A percentile compares a stretch with the other conserved stretches of the same genome.
Evolutionary conservation across 805 yeast species (phyloP).

Genomic region (Teunomyces stri): DNA sequence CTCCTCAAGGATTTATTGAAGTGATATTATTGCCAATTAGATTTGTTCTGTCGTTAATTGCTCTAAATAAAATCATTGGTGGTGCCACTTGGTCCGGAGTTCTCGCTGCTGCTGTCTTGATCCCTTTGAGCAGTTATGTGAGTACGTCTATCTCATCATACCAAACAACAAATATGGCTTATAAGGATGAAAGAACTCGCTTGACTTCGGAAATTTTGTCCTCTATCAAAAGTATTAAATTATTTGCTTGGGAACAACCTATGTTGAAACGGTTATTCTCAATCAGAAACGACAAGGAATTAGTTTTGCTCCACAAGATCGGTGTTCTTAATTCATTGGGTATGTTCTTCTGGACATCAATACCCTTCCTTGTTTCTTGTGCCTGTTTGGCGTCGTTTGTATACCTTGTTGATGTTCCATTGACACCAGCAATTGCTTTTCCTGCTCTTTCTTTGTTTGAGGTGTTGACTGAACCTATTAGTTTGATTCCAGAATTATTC

Average conservation of each 20-base stretch:
- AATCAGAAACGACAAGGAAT: constrained; percentile 58
- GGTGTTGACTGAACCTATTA: constrained; percentile 55
- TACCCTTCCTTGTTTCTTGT: constrained; percentile 64
- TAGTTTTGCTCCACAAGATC: constrained; percentile 48
- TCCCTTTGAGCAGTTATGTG: constrained; percentile 54
- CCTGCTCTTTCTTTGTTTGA: constrained; percentile 65
- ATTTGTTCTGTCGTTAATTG: constrained; percentile 49
- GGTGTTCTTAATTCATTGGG: constrained; percentile 44
- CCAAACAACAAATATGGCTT: constrained; percentile 44
- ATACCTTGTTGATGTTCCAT: constrained; percentile 39
- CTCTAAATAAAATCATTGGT: constrained; percentile 57
- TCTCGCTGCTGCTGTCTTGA: constrained; percentile 49
- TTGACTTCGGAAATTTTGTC: constrained; percentile 58
- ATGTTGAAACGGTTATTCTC: constrained; percentile 51
- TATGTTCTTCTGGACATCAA: constrained; percentile 59
- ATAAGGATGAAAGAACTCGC: constrained; percentile 59
- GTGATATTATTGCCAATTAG: constrained; percentile 59
- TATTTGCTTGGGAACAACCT: constrained; percentile 70
- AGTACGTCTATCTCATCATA: constrained; percentile 40
- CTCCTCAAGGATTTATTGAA: constrained; percentile 51
- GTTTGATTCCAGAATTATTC: constrained; percentile 55
- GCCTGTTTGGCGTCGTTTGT: constrained; percentile 58
- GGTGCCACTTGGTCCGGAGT: constrained; percentile 59
- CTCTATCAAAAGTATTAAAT: constrained; percentile 61
- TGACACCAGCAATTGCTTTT: constrained; percentile 67